Evolutionary conservation across 139 green algal species (phyloP).

Genomic region (Chlamydomonas eustigma): DNA sequence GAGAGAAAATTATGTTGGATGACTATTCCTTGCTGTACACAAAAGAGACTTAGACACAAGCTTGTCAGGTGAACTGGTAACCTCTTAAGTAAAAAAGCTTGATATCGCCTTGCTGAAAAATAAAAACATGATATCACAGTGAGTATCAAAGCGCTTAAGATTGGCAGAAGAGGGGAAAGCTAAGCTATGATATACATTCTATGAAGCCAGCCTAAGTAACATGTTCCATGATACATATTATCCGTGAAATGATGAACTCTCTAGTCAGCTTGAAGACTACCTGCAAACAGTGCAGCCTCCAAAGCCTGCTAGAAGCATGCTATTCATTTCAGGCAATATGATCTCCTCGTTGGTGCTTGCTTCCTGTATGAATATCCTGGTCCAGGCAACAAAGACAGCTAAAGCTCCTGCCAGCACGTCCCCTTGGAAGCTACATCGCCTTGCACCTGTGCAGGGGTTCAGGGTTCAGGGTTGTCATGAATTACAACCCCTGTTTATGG

Average conservation of each 20-base stretch:
- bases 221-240: too few species aligned
- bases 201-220: too few species aligned
- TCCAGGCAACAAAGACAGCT: slow-evolving; percentile 40
- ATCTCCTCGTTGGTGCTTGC: slow-evolving; percentile 7
- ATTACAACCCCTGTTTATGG: not conserved
- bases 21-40: slow-evolving; percentile 14
- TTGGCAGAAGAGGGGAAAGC: too few species aligned
- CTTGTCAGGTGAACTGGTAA: too few species aligned
- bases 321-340: slow-evolving; percentile 39
- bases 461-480: not conserved
- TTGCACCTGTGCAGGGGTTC: slow-evolving; percentile 17
- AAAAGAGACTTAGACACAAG: too few species aligned
- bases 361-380: slow-evolving; percentile 21
- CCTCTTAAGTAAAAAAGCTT: too few species aligned
- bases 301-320: slow-evolving; percentile 34
- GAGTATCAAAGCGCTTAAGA: too few species aligned
- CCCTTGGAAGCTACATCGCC: slow-evolving; percentile 61
- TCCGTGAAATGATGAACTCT: too few species aligned
- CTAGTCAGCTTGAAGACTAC: too few species aligned
- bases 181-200: too few species aligned
- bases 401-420: slow-evolving; percentile 53
- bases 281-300: slow-evolving; percentile 28
- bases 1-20: not conserved
- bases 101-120: too few species aligned
- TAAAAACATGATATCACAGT: too few species aligned